A percentile compares a stretch with the other conserved stretches of the same genome.
Conservation (phyloP, 2,329 filamentous ascomycete species). For the Penicillium sp. region DNA sequence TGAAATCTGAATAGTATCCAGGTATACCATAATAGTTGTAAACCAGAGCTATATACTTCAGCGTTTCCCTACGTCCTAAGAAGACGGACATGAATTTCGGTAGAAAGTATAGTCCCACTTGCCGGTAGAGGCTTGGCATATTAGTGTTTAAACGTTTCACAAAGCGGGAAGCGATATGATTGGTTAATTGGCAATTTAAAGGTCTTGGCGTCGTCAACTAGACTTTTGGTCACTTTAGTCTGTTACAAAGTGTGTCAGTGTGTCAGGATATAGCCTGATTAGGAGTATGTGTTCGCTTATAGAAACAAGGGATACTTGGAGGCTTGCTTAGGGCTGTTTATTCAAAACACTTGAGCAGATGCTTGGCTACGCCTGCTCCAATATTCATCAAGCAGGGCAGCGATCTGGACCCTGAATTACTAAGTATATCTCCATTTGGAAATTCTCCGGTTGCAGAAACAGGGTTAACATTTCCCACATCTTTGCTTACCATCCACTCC, state of each 20-base stretch:
- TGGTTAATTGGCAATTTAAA: not conserved
- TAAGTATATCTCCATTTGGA: too few relatives aligned
- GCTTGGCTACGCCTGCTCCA: too few relatives aligned
- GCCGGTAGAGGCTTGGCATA: slow-evolving; percentile 2
- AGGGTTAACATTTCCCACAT: too few relatives aligned
- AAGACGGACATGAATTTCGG: not conserved
- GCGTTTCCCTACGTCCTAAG: too few relatives aligned
- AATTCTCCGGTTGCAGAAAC: too few relatives aligned
- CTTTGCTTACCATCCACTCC: too few relatives aligned
- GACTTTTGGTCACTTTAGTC: not conserved
- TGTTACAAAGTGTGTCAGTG: slow-evolving; percentile 2
- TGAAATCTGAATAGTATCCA: not conserved
- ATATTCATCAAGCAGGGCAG: too few relatives aligned
- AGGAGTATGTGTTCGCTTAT: not conserved
- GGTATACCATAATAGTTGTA: too few relatives aligned
- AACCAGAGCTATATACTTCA: too few relatives aligned
- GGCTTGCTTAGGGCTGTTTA: not conserved
- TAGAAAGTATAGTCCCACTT: not conserved
- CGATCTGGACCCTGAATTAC: too few relatives aligned
- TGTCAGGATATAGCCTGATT: slow-evolving; percentile 1
- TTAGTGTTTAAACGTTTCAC: not conserved
- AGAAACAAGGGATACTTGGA: not conserved
- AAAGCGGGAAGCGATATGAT: not conserved
- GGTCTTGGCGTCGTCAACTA: not conserved
- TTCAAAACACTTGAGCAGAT: too few relatives aligned